phyloP scores from a whole-genome alignment of 2,329 filamentous ascomycete genomes.

The Arthrocladium fulminans region DNA sequence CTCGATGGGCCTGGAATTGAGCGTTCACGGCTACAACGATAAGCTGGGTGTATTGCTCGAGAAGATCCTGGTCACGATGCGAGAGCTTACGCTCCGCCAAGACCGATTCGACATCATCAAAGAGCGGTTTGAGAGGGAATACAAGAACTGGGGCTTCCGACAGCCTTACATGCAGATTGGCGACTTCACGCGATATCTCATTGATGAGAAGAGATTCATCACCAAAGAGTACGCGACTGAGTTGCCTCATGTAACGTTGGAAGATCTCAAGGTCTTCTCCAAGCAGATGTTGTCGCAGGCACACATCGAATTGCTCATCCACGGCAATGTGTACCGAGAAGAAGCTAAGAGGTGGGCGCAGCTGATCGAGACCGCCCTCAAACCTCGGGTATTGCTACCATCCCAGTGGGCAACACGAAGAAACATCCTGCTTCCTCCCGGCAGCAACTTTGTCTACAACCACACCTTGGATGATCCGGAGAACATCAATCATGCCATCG shows the following conservation, averaged over 20 bases:
- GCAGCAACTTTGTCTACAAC: constrained; percentile 75
- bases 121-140: constrained; percentile 65
- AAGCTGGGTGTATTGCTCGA: constrained; percentile 86
- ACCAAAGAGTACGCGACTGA: constrained; percentile 73
- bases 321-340: constrained; percentile 91
- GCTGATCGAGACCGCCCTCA: constrained; percentile 68
- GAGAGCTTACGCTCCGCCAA: constrained; percentile 72
- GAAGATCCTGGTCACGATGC: constrained; percentile 75
- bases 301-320: constrained; percentile 77
- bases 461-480: constrained; percentile 73
- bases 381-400: constrained; percentile 62
- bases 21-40: constrained; percentile 88
- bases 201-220: constrained; percentile 65
- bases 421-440: constrained; percentile 66
- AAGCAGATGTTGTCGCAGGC: constrained; percentile 72
- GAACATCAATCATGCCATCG: constrained; percentile 81
- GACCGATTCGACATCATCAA: constrained; percentile 88
- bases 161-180: constrained; percentile 84
- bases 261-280: constrained; percentile 68
- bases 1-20: constrained; percentile 64
- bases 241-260: constrained; percentile 61
- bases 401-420: constrained; percentile 73
- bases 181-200: constrained; percentile 73
- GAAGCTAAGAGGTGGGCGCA: constrained; percentile 80
- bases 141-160: constrained; percentile 79